Conservation (phyloP, 768 basidiomycete genomes). For the Aureoboletus auriporus region DNA sequence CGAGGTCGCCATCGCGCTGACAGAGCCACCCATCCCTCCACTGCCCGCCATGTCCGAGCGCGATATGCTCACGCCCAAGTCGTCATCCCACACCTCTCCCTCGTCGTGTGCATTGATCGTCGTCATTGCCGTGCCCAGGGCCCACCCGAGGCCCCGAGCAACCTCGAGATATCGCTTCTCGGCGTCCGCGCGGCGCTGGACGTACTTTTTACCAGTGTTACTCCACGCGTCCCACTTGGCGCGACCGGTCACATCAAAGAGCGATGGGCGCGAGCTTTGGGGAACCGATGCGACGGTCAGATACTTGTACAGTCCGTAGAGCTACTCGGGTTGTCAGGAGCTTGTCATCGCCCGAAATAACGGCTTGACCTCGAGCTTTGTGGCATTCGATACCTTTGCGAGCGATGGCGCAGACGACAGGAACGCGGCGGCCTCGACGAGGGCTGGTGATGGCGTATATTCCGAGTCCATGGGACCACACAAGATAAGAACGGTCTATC, state of each 20-base stretch:
- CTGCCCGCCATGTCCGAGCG: constrained; percentile 22
- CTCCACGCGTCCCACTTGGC: constrained; percentile 91
- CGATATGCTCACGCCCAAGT: constrained; percentile 27
- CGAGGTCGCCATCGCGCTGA: constrained; percentile 54
- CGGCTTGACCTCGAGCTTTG: constrained; percentile 70
- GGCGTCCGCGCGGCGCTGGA: constrained; percentile 39
- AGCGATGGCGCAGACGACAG: constrained; percentile 55
- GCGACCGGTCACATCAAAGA: constrained; percentile 75
- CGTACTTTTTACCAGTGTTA: constrained; percentile 45
- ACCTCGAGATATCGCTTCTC: constrained; percentile 67
- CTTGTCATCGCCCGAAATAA: constrained; percentile 8
- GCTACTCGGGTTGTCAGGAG: constrained; percentile 39
- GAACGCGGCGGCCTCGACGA: constrained; percentile 61
- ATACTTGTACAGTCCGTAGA: constrained; percentile 84
- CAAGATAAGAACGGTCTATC: constrained; percentile 12
- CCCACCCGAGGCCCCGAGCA: constrained; percentile 70
- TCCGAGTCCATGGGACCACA: constrained; percentile 13
- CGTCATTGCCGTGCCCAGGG: constrained; percentile 26
- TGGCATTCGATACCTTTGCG: constrained; percentile 50
- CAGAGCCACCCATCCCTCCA: constrained; percentile 50
- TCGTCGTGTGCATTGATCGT: constrained; percentile 1
- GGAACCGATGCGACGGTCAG: constrained; percentile 59
- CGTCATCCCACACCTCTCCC: constrained; percentile 44
- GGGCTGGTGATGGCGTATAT: constrained; percentile 36
- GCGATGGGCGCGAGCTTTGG: constrained; percentile 55